A percentile compares a stretch with the other conserved stretches of the same genome.
Evolutionary conservation across 2,329 filamentous ascomycete species (phyloP).

Genomic region (Onygenales sp.): DNA sequence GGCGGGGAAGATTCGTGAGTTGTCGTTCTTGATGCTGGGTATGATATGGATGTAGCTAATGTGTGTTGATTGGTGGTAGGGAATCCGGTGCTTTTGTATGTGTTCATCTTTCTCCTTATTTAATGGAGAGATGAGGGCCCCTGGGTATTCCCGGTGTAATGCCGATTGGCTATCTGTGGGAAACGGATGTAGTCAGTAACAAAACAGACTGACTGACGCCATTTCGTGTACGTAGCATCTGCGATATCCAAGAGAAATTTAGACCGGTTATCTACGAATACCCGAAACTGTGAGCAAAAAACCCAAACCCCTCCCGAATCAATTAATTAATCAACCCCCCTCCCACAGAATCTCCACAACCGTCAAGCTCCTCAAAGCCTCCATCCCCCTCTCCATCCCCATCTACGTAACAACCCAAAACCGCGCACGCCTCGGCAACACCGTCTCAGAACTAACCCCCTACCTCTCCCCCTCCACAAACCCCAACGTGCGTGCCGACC

Average conservation of each 20-base stretch:
- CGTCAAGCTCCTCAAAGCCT: slow-evolving; percentile 58
- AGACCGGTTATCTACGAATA: slow-evolving; percentile 74
- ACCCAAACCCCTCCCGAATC: not conserved
- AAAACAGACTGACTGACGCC: not conserved
- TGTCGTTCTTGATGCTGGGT: not conserved
- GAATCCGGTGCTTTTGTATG: slow-evolving; percentile 40
- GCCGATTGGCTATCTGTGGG: not conserved
- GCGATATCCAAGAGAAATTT: slow-evolving; percentile 93
- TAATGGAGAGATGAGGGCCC: not conserved
- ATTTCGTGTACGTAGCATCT: slow-evolving; percentile 53
- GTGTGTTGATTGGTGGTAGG: slow-evolving; percentile 16
- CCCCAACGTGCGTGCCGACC: slow-evolving; percentile 44
- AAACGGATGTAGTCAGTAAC: not conserved
- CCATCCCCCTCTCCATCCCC: slow-evolving; percentile 49
- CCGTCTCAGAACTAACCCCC: slow-evolving; percentile 61
- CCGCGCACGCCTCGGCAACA: slow-evolving; percentile 65
- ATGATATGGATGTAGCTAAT: not conserved
- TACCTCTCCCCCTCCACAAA: slow-evolving; percentile 40
- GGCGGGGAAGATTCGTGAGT: slow-evolving; percentile 21
- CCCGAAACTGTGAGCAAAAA: slow-evolving; percentile 56
- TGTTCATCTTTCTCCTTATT: not conserved
- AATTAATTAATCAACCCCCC: not conserved
- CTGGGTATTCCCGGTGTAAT: not conserved
- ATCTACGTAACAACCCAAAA: slow-evolving; percentile 83
- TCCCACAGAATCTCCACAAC: slow-evolving; percentile 51